Conservation (phyloP, 176 grass and related monocot genomes). For the Oryza nivara region DNA sequence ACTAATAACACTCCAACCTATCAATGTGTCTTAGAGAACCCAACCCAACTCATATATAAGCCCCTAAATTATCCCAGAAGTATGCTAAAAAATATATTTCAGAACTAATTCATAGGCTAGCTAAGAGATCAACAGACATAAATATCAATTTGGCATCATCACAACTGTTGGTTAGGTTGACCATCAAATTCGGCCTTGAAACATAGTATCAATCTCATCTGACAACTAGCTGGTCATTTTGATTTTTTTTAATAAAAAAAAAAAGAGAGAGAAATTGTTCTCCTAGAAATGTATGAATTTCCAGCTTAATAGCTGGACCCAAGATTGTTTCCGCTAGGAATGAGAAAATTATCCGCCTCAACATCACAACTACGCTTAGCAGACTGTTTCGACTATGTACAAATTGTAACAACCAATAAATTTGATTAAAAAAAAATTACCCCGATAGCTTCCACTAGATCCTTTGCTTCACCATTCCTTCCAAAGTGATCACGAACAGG, state of each 20-base stretch:
- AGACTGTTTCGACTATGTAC: too few relatives aligned
- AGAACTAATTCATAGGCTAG: slow-evolving; percentile 9
- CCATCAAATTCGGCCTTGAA: slow-evolving; percentile 24
- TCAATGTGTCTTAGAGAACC: background rate
- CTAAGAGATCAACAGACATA: background rate
- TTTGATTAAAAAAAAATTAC: too few relatives aligned
- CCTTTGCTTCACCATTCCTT: slow-evolving; percentile 44
- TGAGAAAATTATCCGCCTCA: too few relatives aligned
- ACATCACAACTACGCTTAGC: too few relatives aligned
- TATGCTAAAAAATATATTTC: too few relatives aligned
- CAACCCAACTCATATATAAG: background rate
- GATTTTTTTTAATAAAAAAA: too few relatives aligned
- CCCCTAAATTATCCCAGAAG: too few relatives aligned
- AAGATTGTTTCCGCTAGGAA: slow-evolving; percentile 18
- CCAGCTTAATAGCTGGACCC: too few relatives aligned
- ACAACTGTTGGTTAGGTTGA: background rate
- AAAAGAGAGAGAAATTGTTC: too few relatives aligned
- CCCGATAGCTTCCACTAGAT: slow-evolving; percentile 27
- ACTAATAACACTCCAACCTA: background rate
- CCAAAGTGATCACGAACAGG: slow-evolving; percentile 58
- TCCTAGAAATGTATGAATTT: too few relatives aligned
- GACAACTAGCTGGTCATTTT: background rate
- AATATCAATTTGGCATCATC: background rate
- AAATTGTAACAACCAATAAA: too few relatives aligned
- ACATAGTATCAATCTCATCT: background rate